Evolutionary conservation across 108 stramenopile species (phyloP).

Genomic region (Skeletonema tropicum): DNA sequence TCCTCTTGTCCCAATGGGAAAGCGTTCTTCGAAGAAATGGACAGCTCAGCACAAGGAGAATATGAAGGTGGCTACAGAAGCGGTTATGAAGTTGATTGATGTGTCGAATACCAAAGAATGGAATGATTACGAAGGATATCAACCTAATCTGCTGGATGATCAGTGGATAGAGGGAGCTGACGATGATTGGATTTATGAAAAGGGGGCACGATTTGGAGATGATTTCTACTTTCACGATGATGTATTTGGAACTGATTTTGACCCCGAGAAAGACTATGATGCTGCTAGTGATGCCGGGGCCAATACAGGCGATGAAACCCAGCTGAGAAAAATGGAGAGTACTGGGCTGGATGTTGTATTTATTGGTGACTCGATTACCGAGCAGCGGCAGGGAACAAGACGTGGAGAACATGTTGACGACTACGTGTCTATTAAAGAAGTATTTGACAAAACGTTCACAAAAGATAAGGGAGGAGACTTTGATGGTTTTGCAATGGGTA

Average conservation of each 20-base stretch:
- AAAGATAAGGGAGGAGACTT: conserved; percentile 55
- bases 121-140: conserved; percentile 3
- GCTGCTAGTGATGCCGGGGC: conserved; percentile 1
- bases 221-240: conserved; percentile 12
- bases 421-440: conserved; percentile 34
- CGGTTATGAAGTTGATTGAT: conserved; percentile 14
- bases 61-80: conserved; percentile 44
- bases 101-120: background rate
- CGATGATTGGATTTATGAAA: conserved; percentile 47
- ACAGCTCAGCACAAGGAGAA: conserved; percentile 52
- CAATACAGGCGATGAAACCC: background rate
- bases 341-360: conserved; percentile 70
- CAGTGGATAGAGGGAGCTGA: conserved; percentile 37
- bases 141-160: conserved; percentile 24
- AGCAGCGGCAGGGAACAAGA: conserved; percentile 58
- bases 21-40: conserved; percentile 46
- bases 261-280: conserved; percentile 13
- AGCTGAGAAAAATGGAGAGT: conserved; percentile 6
- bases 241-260: background rate
- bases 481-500: conserved; percentile 70
- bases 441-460: conserved; percentile 59
- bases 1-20: conserved; percentile 50
- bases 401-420: conserved; percentile 32
- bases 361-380: conserved; percentile 70
- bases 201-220: conserved; percentile 35